Evolutionary conservation across 345 rosid species (phyloP).

Genomic region (Syzygium aqueum): DNA sequence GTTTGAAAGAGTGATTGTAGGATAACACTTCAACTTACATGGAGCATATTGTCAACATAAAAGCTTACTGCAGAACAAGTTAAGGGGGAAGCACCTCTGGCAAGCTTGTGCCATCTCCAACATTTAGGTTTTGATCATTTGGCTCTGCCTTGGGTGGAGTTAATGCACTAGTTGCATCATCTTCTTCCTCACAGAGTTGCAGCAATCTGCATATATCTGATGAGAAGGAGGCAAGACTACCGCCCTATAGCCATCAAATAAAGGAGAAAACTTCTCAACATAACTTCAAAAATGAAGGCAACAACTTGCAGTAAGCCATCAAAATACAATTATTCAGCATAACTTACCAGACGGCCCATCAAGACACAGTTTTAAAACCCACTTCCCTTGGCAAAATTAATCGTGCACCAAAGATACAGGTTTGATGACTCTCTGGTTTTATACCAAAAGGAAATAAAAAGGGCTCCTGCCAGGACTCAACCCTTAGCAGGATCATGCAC

Average conservation of each 20-base stretch:
- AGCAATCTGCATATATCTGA: constrained; percentile 82
- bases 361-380: neutral
- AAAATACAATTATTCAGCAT: neutral
- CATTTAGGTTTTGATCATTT: constrained; percentile 54
- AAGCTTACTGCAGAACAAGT: neutral
- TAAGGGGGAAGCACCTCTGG: constrained; percentile 38
- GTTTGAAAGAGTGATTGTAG: neutral
- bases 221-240: constrained; percentile 75
- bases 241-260: constrained; percentile 42
- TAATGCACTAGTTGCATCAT: constrained; percentile 87
- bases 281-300: neutral
- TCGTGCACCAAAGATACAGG: neutral
- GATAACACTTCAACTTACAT: neutral
- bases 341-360: neutral
- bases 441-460: neutral
- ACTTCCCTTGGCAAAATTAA: neutral
- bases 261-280: neutral
- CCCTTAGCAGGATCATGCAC: neutral
- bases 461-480: neutral
- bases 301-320: neutral
- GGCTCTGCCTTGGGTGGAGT: constrained; percentile 85
- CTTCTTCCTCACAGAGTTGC: constrained; percentile 94
- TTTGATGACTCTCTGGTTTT: neutral
- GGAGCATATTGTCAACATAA: neutral
- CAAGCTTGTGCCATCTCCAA: constrained; percentile 32